phyloP scores from a whole-genome alignment of 2,329 filamentous ascomycete genomes.

The Hypomyces perniciosus region DNA sequence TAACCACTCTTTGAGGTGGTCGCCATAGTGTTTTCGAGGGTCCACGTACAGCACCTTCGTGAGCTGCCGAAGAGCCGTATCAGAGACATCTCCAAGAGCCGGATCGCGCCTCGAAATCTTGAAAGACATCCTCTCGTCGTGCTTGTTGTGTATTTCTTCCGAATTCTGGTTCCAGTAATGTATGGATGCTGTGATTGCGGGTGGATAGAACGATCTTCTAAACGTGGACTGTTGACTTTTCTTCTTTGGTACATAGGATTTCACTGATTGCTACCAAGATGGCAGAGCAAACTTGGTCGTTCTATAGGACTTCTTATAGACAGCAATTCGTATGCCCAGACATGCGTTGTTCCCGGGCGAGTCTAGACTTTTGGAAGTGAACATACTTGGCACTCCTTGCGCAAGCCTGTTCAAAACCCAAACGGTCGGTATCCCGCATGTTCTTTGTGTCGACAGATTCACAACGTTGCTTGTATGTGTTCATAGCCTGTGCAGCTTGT shows the following conservation, averaged over 20 bases:
- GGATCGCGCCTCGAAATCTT: constrained; percentile 13
- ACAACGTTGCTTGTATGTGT: no score
- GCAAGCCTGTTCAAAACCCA: no score
- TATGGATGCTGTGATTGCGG: background rate
- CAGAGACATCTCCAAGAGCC: constrained; percentile 17
- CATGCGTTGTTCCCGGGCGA: no score
- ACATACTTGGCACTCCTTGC: background rate
- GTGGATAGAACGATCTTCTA: background rate
- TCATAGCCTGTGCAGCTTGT: no score
- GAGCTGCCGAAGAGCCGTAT: constrained; percentile 25
- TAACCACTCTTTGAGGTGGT: constrained; percentile 32
- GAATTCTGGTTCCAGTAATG: background rate
- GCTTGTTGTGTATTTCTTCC: background rate
- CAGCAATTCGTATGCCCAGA: no score
- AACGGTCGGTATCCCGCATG: no score
- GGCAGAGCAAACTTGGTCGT: no score
- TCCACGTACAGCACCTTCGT: constrained; percentile 33
- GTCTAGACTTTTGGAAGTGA: background rate
- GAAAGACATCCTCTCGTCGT: constrained; percentile 14
- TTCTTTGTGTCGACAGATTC: no score
- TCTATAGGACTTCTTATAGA: no score
- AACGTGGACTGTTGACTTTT: background rate
- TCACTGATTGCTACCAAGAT: no score
- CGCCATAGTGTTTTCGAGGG: constrained; percentile 13
- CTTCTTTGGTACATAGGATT: no score